Evolutionary conservation across 306 rosid genomes (phyloP).

Genomic region (Fragaria vesca): DNA sequence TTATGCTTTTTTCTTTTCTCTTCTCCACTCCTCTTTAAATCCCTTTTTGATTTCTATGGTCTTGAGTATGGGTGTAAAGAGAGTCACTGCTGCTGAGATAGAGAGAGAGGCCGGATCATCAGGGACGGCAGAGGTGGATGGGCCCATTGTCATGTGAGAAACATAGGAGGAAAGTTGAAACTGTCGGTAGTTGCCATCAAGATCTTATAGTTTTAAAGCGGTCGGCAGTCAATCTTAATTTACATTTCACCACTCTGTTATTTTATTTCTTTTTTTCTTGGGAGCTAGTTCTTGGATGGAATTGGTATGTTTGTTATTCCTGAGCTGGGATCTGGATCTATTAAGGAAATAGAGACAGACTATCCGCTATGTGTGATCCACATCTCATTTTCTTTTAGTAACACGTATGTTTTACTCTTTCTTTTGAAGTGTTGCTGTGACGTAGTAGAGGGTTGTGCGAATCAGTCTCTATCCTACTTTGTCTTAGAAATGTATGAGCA

Average conservation of each 20-base stretch:
- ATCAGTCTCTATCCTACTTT: background rate
- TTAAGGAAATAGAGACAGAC: conserved; percentile 16
- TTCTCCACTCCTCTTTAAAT: conserved; percentile 13
- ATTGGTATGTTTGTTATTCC: conserved; percentile 5
- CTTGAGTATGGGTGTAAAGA: conserved; percentile 34
- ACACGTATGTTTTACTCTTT: conserved; percentile 4
- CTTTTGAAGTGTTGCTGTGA: background rate
- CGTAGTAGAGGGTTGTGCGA: background rate
- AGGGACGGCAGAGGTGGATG: conserved; percentile 19
- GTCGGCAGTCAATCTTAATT: conserved; percentile 1
- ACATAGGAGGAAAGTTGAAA: conserved; percentile 35
- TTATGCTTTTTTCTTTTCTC: background rate
- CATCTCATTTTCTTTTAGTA: background rate
- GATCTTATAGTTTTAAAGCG: conserved; percentile 34
- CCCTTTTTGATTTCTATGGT: conserved; percentile 23
- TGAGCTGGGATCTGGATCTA: conserved; percentile 38
- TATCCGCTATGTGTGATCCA: background rate
- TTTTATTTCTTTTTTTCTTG: background rate
- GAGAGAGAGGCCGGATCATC: conserved; percentile 19
- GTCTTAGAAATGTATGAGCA: background rate
- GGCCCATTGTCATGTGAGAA: conserved; percentile 58
- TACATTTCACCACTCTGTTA: conserved; percentile 32
- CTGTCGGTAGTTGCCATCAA: conserved; percentile 50
- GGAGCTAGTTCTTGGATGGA: background rate
- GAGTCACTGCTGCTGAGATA: conserved; percentile 26